These are phyloP conservation scores for Diaporthe sp. DNA, from an alignment of 2,329 filamentous ascomycete genomes.

Conservation along the genomic window DNA sequence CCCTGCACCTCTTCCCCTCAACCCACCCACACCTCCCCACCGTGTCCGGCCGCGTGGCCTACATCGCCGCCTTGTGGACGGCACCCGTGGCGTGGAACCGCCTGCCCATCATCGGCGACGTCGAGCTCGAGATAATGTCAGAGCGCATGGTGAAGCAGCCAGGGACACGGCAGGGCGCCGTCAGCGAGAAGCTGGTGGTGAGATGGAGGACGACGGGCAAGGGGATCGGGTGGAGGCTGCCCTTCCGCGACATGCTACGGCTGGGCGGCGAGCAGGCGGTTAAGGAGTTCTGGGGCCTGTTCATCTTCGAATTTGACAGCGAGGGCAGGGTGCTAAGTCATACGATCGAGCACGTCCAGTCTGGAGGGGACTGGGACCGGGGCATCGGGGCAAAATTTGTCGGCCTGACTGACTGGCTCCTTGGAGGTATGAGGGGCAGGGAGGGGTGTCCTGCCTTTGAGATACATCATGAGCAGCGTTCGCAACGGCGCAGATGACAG, in stretches of 20 bases:
- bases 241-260: constrained; percentile 44
- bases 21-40: constrained; percentile 91
- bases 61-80: constrained; percentile 95
- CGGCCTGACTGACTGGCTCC: constrained; percentile 92
- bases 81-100: constrained; percentile 96
- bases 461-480: constrained; percentile 34
- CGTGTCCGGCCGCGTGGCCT: constrained; percentile 91
- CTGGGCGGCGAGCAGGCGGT: constrained; percentile 58
- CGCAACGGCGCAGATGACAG: constrained; percentile 37
- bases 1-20: constrained; percentile 78
- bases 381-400: constrained; percentile 87
- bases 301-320: constrained; percentile 95
- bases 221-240: constrained; percentile 50
- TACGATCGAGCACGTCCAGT: constrained; percentile 93
- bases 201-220: constrained; percentile 83
- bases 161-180: constrained; percentile 65
- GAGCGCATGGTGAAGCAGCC: constrained; percentile 84
- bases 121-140: constrained; percentile 87
- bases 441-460: constrained; percentile 46
- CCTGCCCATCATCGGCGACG: constrained; percentile 90
- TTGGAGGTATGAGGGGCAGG: constrained; percentile 77
- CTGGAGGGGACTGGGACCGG: constrained; percentile 85
- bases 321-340: constrained; percentile 88
- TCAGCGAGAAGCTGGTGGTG: constrained; percentile 87
- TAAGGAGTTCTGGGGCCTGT: constrained; percentile 89